Percentiles rank a stretch among this genome's conserved stretches.
These are phyloP conservation scores for Yamadazyma ubonensis DNA, from an alignment of 805 yeast species.

Conservation along the genomic window DNA sequence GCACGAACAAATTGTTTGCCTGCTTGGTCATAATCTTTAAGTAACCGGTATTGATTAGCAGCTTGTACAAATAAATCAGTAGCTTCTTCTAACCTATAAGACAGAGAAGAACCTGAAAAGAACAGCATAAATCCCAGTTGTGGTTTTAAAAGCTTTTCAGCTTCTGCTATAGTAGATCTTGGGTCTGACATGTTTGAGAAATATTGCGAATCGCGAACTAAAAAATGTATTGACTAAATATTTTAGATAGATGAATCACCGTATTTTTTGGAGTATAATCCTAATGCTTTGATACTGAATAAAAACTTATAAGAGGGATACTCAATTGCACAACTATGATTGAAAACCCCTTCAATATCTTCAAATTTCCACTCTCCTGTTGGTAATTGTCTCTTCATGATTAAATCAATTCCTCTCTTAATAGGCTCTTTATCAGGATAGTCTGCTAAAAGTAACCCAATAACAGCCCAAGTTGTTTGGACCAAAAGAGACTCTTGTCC, in stretches of 20 bases:
- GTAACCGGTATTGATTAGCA: constrained; percentile 82
- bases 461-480: constrained; percentile 90
- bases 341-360: constrained; percentile 92
- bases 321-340: constrained; percentile 87
- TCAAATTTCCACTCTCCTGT: constrained; percentile 88
- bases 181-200: constrained; percentile 43
- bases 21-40: constrained; percentile 69
- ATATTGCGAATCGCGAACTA: not conserved
- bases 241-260: constrained; percentile 19
- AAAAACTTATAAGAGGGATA: constrained; percentile 90
- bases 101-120: constrained; percentile 60
- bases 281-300: constrained; percentile 91
- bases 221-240: not conserved
- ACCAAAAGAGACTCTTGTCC: constrained; percentile 64
- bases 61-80: constrained; percentile 89
- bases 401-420: constrained; percentile 57
- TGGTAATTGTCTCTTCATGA: constrained; percentile 63
- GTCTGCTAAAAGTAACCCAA: constrained; percentile 75
- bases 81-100: constrained; percentile 82
- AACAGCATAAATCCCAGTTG: constrained; percentile 67
- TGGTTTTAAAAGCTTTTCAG: constrained; percentile 49
- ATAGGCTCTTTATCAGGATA: constrained; percentile 72
- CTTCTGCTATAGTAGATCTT: constrained; percentile 42
- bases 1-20: constrained; percentile 86
- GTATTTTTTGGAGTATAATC: constrained; percentile 50